Evolutionary conservation across 257 asterid species (phyloP), one percentile per base, ranked within the genome.

Genomic region (Solanum tarapatanum): DNA sequence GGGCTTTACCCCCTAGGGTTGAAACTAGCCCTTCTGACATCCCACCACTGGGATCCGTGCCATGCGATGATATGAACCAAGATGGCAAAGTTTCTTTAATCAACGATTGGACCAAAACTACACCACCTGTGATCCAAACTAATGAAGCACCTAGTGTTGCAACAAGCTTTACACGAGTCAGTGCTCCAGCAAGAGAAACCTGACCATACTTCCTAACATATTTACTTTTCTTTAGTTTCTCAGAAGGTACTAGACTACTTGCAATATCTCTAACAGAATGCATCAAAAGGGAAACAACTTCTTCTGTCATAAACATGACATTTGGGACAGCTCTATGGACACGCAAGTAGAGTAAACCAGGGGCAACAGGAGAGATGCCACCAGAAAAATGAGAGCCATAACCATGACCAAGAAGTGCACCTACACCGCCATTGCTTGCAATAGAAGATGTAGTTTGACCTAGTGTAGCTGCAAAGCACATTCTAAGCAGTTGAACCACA

Each of bases 331-430:
- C 95, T 60, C 98, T 94, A 85, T 96, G 99, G 24, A 95, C 98
- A 83, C 98, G 92, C 66, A 94, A 86, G 92, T 94, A 96, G 83
- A 97, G 98, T 51, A 93, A 94, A 19, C 99, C 99, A 75, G 99
- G 99, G 91, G 99, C 98, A 74, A 96, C 97, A 5, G 99, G 95
- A 60, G 95, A 89, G 60, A 95, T 89, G 23, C 98, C 98, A 35
- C 98, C 96, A 2, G 91, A 86, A 35, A 89, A 90, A 90, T 93
- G 96, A 64, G 98, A 97, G 86, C 98, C 98, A 43, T 95, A 95
- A 60, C 99, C 99, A 35, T 97, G 99, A n/a, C 99, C 99, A 13
- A 97, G 93, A 89, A 97, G 98, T 74, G 97, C 92, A 83, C 99
- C 99, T 24, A 94, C 98, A 8, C 99, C 96, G 55, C 99, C 95